phyloP scores from a whole-genome alignment of 2,329 filamentous ascomycete genomes.

The Pseudogymnoascus sp. region DNA sequence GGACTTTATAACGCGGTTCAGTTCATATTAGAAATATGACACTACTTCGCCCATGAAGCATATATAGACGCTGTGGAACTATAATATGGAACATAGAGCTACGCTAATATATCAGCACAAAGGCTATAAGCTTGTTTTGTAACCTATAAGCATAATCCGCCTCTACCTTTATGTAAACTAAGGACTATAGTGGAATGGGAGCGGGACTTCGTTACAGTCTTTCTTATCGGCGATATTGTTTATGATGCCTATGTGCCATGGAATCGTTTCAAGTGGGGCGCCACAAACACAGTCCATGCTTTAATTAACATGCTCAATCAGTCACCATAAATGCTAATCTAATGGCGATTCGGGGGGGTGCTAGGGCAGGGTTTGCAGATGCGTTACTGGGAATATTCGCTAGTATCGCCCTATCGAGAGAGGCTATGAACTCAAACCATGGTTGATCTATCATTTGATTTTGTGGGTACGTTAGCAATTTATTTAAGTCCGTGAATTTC shows the following conservation, averaged over 20 bases:
- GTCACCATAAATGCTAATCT: neutral
- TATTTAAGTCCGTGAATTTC: neutral
- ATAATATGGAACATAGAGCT: no score
- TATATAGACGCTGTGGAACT: no score
- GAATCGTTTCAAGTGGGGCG: neutral
- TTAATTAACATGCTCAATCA: neutral
- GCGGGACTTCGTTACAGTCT: neutral
- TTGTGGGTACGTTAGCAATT: neutral
- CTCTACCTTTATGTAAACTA: neutral
- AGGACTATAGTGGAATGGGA: neutral
- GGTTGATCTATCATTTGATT: neutral
- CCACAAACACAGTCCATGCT: neutral
- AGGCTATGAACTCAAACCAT: neutral
- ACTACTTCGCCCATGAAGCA: no score
- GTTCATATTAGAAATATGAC: no score
- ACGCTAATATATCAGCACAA: no score
- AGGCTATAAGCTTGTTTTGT: neutral
- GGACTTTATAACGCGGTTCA: no score
- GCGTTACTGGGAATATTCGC: neutral
- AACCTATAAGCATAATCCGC: neutral
- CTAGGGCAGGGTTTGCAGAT: neutral
- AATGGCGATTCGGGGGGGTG: neutral
- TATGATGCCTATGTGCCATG: neutral
- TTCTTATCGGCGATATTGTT: neutral
- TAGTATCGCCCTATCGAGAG: neutral